These are phyloP conservation scores for Boletus patriciae DNA, from an alignment of 768 basidiomycete species.

Conservation along the genomic window DNA sequence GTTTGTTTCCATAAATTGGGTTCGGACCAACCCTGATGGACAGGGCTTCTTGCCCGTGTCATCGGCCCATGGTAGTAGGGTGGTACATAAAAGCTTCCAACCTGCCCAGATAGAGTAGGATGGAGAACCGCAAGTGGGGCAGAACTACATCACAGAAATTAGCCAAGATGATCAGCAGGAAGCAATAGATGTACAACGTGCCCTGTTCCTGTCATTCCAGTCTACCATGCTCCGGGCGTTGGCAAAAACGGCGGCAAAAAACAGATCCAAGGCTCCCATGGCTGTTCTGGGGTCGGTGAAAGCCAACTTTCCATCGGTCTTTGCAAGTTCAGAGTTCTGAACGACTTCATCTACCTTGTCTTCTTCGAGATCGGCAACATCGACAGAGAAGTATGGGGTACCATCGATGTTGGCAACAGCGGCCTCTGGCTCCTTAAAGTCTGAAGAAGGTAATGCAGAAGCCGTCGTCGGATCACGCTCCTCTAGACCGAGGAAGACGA, in stretches of 20 bases:
- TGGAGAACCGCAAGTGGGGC: constrained; percentile 80
- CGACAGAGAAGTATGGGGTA: constrained; percentile 83
- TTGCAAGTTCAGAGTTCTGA: constrained; percentile 36
- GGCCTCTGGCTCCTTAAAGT: constrained; percentile 56
- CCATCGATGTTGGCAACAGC: constrained; percentile 67
- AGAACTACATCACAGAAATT: constrained; percentile 57
- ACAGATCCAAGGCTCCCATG: constrained; percentile 54
- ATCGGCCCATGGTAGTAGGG: constrained; percentile 73
- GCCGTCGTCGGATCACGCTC: constrained; percentile 49
- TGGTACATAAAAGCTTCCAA: constrained; percentile 87
- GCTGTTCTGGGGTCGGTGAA: constrained; percentile 69
- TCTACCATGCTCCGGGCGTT: constrained; percentile 80
- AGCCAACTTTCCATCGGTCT: constrained; percentile 41
- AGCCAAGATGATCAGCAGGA: background rate
- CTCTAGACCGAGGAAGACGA: constrained; percentile 81
- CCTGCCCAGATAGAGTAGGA: constrained; percentile 91
- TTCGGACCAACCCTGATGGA: constrained; percentile 60
- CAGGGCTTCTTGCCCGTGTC: constrained; percentile 65
- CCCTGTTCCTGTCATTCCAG: constrained; percentile 92
- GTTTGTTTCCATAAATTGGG: background rate
- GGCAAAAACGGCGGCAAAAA: constrained; percentile 76
- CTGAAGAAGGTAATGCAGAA: constrained; percentile 61
- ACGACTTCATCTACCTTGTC: constrained; percentile 44
- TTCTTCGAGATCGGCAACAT: constrained; percentile 57
- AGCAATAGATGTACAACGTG: constrained; percentile 23